These are phyloP conservation scores for Kwoniella botswanensis DNA, from an alignment of 768 basidiomycete species.

Conservation along the genomic window DNA sequence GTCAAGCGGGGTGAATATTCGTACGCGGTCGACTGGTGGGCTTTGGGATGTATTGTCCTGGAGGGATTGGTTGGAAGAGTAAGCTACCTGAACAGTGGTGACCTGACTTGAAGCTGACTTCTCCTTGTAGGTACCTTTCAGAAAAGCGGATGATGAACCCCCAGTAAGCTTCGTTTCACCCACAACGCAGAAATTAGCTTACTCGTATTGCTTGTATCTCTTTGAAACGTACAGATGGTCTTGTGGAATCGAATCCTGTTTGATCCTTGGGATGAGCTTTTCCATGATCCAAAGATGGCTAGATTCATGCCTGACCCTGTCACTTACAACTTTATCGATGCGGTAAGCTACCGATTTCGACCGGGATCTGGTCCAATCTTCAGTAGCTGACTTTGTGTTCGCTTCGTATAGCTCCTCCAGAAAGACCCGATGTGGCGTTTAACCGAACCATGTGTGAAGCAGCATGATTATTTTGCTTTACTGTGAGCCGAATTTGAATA, in stretches of 20 bases:
- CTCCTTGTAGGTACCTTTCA: constrained; percentile 39
- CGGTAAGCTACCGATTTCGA: constrained; percentile 64
- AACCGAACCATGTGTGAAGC: constrained; percentile 90
- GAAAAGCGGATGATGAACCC: constrained; percentile 38
- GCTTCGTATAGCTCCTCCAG: constrained; percentile 74
- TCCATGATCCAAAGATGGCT: constrained; percentile 34
- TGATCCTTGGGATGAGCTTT: constrained; percentile 57
- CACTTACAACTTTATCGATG: constrained; percentile 92
- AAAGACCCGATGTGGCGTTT: constrained; percentile 88
- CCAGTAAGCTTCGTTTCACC: constrained; percentile 26
- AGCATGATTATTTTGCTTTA: constrained; percentile 92
- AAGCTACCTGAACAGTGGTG: constrained; percentile 58
- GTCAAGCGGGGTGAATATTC: constrained; percentile 69
- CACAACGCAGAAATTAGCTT: neutral
- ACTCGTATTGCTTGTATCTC: neutral
- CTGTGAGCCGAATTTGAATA: constrained; percentile 66
- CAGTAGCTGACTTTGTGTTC: neutral
- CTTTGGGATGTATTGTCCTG: constrained; percentile 94
- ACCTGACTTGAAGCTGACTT: neutral
- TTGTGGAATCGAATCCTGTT: constrained; percentile 74
- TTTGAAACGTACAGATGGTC: constrained; percentile 24
- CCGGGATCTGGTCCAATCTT: constrained; percentile 3
- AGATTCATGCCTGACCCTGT: constrained; percentile 88
- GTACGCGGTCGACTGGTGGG: constrained; percentile 82
- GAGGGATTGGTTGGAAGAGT: constrained; percentile 97